These are phyloP conservation scores for Arthroderma sp. DNA, from an alignment of 2,329 filamentous ascomycete species.

Conservation along the genomic window DNA sequence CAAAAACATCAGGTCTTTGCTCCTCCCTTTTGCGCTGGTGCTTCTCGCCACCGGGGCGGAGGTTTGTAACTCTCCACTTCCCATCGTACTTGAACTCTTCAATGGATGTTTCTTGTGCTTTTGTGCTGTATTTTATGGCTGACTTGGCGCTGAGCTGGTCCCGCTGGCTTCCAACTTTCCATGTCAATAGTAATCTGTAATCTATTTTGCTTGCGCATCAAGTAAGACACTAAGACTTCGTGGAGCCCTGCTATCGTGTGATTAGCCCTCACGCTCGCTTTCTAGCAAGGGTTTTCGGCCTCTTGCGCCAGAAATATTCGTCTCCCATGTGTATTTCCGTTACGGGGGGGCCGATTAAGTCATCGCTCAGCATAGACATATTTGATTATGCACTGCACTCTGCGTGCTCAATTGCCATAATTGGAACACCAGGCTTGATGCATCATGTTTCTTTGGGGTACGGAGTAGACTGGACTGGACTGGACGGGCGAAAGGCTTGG, in stretches of 20 bases:
- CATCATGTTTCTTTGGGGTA: not conserved
- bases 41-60: not conserved
- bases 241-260: conserved; percentile 4
- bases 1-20: not conserved
- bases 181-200: conserved; percentile 3
- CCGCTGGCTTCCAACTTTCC: not conserved
- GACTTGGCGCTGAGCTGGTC: conserved; percentile 1
- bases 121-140: not conserved
- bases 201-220: conserved; percentile 1
- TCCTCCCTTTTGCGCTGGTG: not conserved
- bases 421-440: conserved; percentile 1
- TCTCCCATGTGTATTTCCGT: not conserved
- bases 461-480: no score
- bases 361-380: not conserved
- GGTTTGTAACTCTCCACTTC: not conserved
- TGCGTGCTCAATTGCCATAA: conserved; percentile 1
- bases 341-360: not conserved
- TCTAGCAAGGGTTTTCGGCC: not conserved
- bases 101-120: not conserved
- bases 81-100: not conserved
- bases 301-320: not conserved
- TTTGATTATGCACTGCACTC: not conserved
- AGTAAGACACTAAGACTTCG: conserved; percentile 2
- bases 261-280: not conserved
- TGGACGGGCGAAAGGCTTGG: not conserved